A percentile compares a stretch with the other conserved stretches of the same genome.
Evolutionary conservation across 441 rosid genomes (phyloP).

Genomic region (Adansonia madagascariensis): DNA sequence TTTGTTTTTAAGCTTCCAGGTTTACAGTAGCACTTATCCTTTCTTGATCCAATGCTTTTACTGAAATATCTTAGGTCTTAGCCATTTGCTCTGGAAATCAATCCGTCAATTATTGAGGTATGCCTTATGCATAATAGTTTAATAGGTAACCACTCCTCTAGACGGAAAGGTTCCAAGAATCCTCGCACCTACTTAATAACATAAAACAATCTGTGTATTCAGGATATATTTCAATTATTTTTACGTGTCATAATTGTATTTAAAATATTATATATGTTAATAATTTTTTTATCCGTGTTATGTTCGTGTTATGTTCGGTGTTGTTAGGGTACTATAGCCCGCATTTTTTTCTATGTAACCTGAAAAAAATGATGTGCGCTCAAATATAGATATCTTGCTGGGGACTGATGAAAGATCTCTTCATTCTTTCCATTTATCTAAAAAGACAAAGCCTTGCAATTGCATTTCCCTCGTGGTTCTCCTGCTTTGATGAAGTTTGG

Average conservation of each 20-base stretch:
- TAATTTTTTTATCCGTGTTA: background rate
- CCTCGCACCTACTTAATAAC: background rate
- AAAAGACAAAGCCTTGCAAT: too few relatives aligned
- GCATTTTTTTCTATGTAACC: background rate
- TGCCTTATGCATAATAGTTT: background rate
- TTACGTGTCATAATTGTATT: background rate
- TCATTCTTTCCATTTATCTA: background rate
- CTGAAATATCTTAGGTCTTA: background rate
- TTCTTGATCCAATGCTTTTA: slow-evolving; percentile 2
- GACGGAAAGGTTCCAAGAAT: background rate
- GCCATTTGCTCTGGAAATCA: background rate
- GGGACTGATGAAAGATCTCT: background rate
- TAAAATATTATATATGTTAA: background rate
- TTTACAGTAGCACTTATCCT: background rate
- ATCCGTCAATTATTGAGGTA: background rate
- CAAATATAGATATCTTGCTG: background rate
- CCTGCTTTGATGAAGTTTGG: background rate
- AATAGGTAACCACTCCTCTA: background rate
- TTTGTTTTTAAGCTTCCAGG: slow-evolving; percentile 3
- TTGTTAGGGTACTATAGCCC: background rate
- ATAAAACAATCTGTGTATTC: background rate
- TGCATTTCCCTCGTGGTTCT: background rate
- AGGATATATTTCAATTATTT: background rate
- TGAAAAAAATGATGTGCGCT: background rate
- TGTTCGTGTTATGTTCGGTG: background rate